Conservation (phyloP, 2,329 filamentous ascomycete genomes). For the Simplicillium sp. region DNA sequence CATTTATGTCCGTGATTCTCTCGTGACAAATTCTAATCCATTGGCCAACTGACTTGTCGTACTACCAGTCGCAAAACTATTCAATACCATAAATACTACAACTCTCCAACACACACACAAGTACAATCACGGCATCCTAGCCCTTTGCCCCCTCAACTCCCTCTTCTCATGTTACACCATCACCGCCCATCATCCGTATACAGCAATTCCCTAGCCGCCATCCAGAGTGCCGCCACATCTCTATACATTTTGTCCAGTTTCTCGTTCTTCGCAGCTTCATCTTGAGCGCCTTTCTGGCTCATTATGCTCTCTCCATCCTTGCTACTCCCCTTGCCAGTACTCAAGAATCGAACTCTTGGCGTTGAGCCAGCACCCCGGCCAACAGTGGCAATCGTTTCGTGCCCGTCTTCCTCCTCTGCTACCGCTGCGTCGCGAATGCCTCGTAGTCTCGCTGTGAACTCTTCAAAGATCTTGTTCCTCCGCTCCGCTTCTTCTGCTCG, state of each 20-base stretch:
- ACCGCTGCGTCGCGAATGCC: conserved; percentile 17
- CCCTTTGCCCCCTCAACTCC: too few relatives aligned
- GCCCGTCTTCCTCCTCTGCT: background rate
- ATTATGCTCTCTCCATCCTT: too few relatives aligned
- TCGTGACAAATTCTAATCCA: too few relatives aligned
- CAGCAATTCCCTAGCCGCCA: conserved; percentile 15
- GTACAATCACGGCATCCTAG: too few relatives aligned
- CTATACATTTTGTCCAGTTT: background rate
- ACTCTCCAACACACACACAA: background rate
- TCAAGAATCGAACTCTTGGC: too few relatives aligned
- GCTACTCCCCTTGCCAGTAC: too few relatives aligned
- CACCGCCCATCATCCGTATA: conserved; percentile 3
- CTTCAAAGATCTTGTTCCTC: conserved; percentile 37
- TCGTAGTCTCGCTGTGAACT: conserved; percentile 25
- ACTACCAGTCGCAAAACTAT: background rate
- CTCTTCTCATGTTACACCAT: too few relatives aligned
- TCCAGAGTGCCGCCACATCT: conserved; percentile 12
- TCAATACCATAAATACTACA: background rate
- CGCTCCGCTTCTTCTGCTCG: conserved; percentile 47
- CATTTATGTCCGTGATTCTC: too few relatives aligned
- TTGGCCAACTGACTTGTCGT: too few relatives aligned
- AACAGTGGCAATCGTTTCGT: too few relatives aligned
- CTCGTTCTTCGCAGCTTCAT: background rate
- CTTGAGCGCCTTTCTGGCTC: too few relatives aligned
- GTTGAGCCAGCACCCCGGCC: too few relatives aligned